phyloP scores from a whole-genome alignment of 1,284 basidiomycete genomes.

The Moniliella sp. region DNA sequence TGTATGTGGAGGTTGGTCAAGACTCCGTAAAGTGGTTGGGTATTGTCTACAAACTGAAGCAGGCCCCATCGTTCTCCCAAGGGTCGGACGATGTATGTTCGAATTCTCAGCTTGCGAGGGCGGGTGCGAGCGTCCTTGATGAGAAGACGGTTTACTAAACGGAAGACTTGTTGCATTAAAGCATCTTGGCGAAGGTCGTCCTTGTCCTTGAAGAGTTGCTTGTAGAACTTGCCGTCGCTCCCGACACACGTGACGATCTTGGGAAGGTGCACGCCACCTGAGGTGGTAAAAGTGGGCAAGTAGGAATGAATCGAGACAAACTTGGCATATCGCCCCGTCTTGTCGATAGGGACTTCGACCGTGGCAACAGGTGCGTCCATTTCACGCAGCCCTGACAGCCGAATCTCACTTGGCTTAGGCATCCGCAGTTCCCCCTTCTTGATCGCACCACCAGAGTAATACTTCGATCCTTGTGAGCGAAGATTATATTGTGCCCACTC shows the following conservation, averaged over 20 bases:
- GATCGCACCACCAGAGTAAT: conserved; percentile 9
- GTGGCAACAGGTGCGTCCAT: conserved; percentile 51
- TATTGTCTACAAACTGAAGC: conserved; percentile 73
- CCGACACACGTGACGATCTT: conserved; percentile 59
- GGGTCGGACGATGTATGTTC: conserved; percentile 73
- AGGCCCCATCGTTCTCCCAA: conserved; percentile 61
- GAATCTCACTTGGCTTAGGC: conserved; percentile 7
- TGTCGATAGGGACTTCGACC: conserved; percentile 49
- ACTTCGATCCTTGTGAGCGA: conserved; percentile 24
- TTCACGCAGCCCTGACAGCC: conserved; percentile 6
- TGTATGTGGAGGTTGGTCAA: conserved; percentile 44
- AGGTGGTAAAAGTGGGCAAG: conserved; percentile 41
- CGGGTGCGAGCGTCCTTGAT: conserved; percentile 51
- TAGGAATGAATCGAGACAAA: conserved; percentile 48
- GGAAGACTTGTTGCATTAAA: conserved; percentile 95
- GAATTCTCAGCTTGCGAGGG: conserved; percentile 50
- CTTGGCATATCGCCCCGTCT: conserved; percentile 38
- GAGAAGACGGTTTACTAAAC: conserved; percentile 63
- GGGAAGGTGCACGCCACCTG: conserved; percentile 62
- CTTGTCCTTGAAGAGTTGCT: conserved; percentile 80
- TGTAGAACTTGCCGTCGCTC: conserved; percentile 48
- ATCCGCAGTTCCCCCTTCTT: conserved; percentile 7
- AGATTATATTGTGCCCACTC: conserved; percentile 55
- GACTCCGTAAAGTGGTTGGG: conserved; percentile 48
- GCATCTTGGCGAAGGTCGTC: conserved; percentile 83